Evolutionary conservation across 1,284 basidiomycete genomes (phyloP), one percentile per base, ranked within the genome.

Genomic region (Apiotrichum laibachii): DNA sequence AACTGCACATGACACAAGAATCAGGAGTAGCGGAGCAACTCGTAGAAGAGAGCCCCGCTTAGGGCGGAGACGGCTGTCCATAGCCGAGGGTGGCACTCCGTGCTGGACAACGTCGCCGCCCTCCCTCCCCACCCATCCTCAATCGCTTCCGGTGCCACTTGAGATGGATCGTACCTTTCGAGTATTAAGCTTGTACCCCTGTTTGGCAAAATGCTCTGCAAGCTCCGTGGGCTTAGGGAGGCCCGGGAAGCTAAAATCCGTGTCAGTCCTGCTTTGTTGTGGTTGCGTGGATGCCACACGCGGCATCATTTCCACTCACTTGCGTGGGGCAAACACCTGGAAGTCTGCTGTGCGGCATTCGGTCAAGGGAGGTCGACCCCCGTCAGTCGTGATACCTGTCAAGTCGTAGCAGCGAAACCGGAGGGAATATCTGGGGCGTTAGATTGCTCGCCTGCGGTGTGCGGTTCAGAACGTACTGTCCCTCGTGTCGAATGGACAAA

Each of bases 131-230:
- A 3, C 7, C 26, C 26, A 31, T 31, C 26, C 7, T 31, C 26
- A 31, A 31, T 31, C 26, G 7, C 26, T 31, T 31, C 26, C 7
- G 26, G 26, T 31, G 26, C 26, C 26, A 31, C 26, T 31, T 31
- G 12, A 37, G 37, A 6, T 37, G n/a, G 8, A 15, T 33, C 47
- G n/a, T 47, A 76, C 74, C 60, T 76, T 77, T 15, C 75, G 68
- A 13, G 72, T 72, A 54, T 75, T 77, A 40, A 77, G 67, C 59
- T 76, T 76, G 68, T 72, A 77, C 5, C 75, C 75, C 47, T 71
- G 70, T n/a, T 64, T 60, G 16, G 67, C 68, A 54, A 77, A 77
- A 54, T 76, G 73, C 39, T 75, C 75, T 1, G 73, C 68, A 15
- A 77, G 53, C 42, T 64, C 65, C 5, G 73, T 76, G 3, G 68